Conservation (phyloP, 108 stramenopile species). For the Nitzschia sp. region DNA sequence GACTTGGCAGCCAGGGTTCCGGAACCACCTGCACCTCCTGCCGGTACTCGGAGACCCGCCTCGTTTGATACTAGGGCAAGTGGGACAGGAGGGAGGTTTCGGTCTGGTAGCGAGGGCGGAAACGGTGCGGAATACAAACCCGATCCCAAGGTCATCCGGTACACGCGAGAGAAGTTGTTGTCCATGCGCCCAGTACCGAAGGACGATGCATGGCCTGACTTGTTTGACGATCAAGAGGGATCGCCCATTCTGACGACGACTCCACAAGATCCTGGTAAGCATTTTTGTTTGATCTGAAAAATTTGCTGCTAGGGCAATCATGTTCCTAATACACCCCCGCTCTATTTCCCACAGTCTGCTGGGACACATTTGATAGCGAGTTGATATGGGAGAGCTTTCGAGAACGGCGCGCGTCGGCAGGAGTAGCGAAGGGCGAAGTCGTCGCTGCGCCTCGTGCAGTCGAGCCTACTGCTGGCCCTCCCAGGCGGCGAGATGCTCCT, state of each 20-base stretch:
- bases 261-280: slow-evolving; percentile 79
- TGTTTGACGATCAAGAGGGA: slow-evolving; percentile 54
- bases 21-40: slow-evolving; percentile 10
- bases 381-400: slow-evolving; percentile 69
- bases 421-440: slow-evolving; percentile 15
- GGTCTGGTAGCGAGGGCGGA: slow-evolving; percentile 8
- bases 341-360: slow-evolving; percentile 53
- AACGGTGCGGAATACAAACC: slow-evolving; percentile 26
- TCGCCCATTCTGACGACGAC: slow-evolving; percentile 51
- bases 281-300: not conserved
- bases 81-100: slow-evolving; percentile 32
- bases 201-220: slow-evolving; percentile 38
- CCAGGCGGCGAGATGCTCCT: slow-evolving; percentile 23
- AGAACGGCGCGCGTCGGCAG: slow-evolving; percentile 26
- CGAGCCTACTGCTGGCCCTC: not conserved
- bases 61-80: too few relatives aligned
- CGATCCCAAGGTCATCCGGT: slow-evolving; percentile 63
- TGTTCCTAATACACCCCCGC: not conserved
- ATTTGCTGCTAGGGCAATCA: too few relatives aligned
- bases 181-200: slow-evolving; percentile 60
- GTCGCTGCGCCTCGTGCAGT: not conserved
- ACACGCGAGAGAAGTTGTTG: slow-evolving; percentile 76
- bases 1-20: slow-evolving; percentile 58
- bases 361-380: slow-evolving; percentile 82
- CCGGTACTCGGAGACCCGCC: slow-evolving; percentile 5